phyloP scores from a whole-genome alignment of 2,329 filamentous ascomycete genomes.

The Lasiodiplodia hormozganensis region DNA sequence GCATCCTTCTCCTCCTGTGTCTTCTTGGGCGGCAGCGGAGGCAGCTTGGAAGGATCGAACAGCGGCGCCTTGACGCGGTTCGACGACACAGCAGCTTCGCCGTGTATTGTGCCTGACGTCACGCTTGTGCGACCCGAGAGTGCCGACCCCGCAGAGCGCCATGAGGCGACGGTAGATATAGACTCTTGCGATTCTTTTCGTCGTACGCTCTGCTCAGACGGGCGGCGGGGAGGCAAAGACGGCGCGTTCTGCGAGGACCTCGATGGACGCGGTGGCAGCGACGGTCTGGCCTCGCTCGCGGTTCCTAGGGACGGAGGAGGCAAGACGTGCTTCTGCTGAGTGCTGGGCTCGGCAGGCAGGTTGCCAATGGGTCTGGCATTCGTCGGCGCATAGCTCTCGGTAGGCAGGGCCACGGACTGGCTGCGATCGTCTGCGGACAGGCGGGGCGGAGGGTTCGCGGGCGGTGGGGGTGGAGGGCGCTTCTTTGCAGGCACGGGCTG shows the following conservation, averaged over 20 bases:
- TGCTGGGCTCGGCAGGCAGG: constrained; percentile 41
- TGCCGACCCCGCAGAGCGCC: constrained; percentile 57
- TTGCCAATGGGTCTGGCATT: constrained; percentile 47
- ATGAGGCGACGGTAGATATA: constrained; percentile 57
- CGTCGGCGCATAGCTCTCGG: constrained; percentile 45
- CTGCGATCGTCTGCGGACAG: constrained; percentile 42
- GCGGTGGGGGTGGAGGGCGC: constrained; percentile 47
- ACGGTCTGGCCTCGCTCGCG: constrained; percentile 46
- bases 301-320: constrained; percentile 23
- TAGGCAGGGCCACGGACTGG: constrained; percentile 50
- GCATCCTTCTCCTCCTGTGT: constrained; percentile 49
- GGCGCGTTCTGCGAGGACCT: constrained; percentile 45
- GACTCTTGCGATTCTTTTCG: constrained; percentile 55
- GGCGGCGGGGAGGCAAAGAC: constrained; percentile 52
- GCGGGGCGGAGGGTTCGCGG: constrained; percentile 45
- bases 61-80: constrained; percentile 59
- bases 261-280: constrained; percentile 56
- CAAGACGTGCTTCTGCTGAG: constrained; percentile 27
- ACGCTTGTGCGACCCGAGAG: constrained; percentile 54
- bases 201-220: constrained; percentile 48
- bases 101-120: constrained; percentile 42
- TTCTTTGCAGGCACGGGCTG: constrained; percentile 44
- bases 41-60: constrained; percentile 62
- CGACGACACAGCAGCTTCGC: constrained; percentile 41
- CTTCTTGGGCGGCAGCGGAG: constrained; percentile 60